phyloP scores from a whole-genome alignment of 1,284 basidiomycete species.

The Gymnopus androsaceus region DNA sequence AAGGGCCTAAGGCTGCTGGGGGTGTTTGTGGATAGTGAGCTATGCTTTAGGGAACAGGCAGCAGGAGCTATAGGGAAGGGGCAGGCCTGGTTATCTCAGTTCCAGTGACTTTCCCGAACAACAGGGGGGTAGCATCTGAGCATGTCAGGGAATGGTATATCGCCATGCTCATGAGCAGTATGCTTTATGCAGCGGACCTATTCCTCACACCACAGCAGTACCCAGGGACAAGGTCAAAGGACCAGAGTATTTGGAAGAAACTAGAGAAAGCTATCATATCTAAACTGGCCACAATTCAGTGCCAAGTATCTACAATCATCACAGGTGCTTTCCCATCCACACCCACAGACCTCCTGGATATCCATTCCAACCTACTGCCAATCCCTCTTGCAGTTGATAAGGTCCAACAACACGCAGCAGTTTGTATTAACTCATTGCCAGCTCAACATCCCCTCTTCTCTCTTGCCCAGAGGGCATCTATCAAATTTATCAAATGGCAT shows the following conservation, averaged over 20 bases:
- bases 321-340: neutral
- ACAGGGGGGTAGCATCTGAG: too few species aligned
- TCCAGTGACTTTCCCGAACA: too few species aligned
- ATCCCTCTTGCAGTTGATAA: neutral
- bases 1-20: neutral
- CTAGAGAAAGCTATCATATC: too few species aligned
- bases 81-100: neutral
- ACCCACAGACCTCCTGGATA: conserved; percentile 6
- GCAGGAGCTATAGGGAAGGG: conserved; percentile 12
- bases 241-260: too few species aligned
- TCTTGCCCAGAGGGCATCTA: too few species aligned
- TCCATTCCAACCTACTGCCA: conserved; percentile 1
- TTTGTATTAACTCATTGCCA: neutral
- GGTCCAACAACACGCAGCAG: neutral
- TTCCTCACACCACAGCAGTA: too few species aligned
- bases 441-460: neutral
- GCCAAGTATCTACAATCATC: conserved; percentile 1
- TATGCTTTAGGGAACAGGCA: neutral
- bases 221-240: too few species aligned
- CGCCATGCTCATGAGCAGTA: too few species aligned
- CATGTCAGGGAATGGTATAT: too few species aligned
- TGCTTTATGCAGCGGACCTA: too few species aligned
- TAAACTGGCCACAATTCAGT: neutral
- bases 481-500: neutral
- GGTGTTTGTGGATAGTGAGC: neutral